Evolutionary conservation across 2,329 filamentous ascomycete species (phyloP), one percentile per base, ranked within the genome.

Genomic region (Apiospora saccharicola): DNA sequence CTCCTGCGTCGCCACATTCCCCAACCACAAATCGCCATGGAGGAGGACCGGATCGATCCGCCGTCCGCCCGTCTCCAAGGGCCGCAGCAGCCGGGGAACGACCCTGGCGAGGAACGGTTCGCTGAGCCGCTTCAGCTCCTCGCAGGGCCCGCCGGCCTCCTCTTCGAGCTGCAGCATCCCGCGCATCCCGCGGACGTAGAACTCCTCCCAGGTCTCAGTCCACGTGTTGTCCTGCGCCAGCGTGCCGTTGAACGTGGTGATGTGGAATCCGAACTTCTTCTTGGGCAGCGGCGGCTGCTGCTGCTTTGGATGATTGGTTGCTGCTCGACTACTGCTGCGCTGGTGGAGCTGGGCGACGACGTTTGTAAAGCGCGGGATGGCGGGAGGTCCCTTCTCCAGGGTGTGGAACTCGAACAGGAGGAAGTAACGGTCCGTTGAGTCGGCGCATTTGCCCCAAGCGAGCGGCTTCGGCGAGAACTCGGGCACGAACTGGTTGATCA

Each of bases 131-230:
- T 26, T 53, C 49, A 53, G 24, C 14, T 53, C 49, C 22, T 53
- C 49, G 12, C 49, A 22, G 24, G 19, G 49, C 49, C 37, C 37
- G 37, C 37, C 37, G 6, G 51, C 46, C 46, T 19, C 19, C 46
- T 47, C 46, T 22, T 47, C 46, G 24, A 61, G 53, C n/a, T 61
- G 24, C 24, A 61, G 53, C 53, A 61, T 61, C 30, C 53, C 6
- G 37, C 37, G 37, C 37, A 41, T 41, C 7, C 37, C 37, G 6
- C 37, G 47, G 19, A 41, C 7, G 7, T 61, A 61, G 53, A 61
- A 61, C 53, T 61, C 53, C 24, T 61, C 53, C 41, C 72, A 43
- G 24, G 26, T 73, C n/a, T 72, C 70, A 24, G 24, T 16, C 53
- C 53, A 61, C 16, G 53, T 61, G 24, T 41, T 43, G n/a, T 67